phyloP scores from a whole-genome alignment of 2,329 filamentous ascomycete genomes.

The Bisporella sp. region DNA sequence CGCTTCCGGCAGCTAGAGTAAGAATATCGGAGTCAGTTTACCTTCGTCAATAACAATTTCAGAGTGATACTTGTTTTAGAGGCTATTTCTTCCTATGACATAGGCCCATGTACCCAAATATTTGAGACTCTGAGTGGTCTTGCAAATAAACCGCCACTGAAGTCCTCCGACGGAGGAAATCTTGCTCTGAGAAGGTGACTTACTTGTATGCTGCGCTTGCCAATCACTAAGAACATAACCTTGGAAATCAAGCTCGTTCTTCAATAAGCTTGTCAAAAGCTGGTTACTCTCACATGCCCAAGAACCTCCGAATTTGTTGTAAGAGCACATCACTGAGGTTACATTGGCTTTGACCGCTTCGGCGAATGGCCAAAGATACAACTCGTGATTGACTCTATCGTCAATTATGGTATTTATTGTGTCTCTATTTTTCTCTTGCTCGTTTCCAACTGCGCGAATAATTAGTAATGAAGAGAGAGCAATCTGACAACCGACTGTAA shows the following conservation, averaged over 20 bases:
- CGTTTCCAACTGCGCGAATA: constrained; percentile 48
- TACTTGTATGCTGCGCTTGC: constrained; percentile 64
- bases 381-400: constrained; percentile 60
- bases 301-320: constrained; percentile 64
- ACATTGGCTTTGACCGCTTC: constrained; percentile 61
- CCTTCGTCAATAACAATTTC: too few relatives aligned
- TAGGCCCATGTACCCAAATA: too few relatives aligned
- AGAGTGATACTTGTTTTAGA: too few relatives aligned
- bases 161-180: too few relatives aligned
- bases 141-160: too few relatives aligned
- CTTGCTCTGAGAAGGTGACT: too few relatives aligned
- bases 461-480: constrained; percentile 23
- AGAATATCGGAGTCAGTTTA: too few relatives aligned
- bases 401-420: constrained; percentile 50
- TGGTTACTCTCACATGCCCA: constrained; percentile 61
- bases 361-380: constrained; percentile 47
- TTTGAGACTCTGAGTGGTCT: too few relatives aligned
- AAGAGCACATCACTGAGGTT: constrained; percentile 64
- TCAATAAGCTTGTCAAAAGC: constrained; percentile 54
- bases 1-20: constrained; percentile 42
- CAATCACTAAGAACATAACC: constrained; percentile 66
- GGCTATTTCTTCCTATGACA: too few relatives aligned
- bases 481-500: constrained; percentile 32
- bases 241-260: constrained; percentile 70
- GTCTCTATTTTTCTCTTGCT: constrained; percentile 56